These are phyloP conservation scores for Penicillium pancosmium DNA, from an alignment of 495 filamentous ascomycete species.

Conservation along the genomic window DNA sequence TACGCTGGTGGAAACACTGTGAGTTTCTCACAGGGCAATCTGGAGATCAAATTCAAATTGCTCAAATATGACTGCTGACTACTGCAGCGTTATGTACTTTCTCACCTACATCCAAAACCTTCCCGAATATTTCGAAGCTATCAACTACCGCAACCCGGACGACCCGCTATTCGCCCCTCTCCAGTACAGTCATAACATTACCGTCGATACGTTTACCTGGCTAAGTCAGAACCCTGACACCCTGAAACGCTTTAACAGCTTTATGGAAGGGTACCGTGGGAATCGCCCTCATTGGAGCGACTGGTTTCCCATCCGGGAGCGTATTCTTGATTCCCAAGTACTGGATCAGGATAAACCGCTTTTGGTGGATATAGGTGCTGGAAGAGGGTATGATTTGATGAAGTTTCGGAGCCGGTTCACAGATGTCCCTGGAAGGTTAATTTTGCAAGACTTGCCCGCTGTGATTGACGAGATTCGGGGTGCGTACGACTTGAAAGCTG, in stretches of 20 bases:
- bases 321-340: conserved; percentile 21
- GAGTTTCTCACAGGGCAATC: background rate
- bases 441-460: conserved; percentile 49
- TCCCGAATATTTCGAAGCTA: conserved; percentile 1
- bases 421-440: conserved; percentile 27
- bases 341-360: conserved; percentile 30
- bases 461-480: conserved; percentile 37
- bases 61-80: too few species aligned
- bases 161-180: conserved; percentile 28
- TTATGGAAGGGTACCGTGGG: conserved; percentile 28
- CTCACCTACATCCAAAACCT: conserved; percentile 4
- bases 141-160: background rate
- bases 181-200: conserved; percentile 38
- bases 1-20: background rate
- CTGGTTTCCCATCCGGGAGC: conserved; percentile 37
- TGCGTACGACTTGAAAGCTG: conserved; percentile 20
- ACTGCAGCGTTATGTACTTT: background rate
- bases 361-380: conserved; percentile 57
- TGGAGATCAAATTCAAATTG: too few species aligned
- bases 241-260: conserved; percentile 26
- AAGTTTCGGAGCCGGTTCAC: conserved; percentile 31
- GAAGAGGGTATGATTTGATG: conserved; percentile 49
- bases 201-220: conserved; percentile 29
- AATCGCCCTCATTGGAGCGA: conserved; percentile 27
- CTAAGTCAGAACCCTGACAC: conserved; percentile 17